Evolutionary conservation across 1,139 yeast genomes (phyloP), one percentile per base, ranked within the genome.

Genomic region (Kurtzmaniella natalensis): DNA sequence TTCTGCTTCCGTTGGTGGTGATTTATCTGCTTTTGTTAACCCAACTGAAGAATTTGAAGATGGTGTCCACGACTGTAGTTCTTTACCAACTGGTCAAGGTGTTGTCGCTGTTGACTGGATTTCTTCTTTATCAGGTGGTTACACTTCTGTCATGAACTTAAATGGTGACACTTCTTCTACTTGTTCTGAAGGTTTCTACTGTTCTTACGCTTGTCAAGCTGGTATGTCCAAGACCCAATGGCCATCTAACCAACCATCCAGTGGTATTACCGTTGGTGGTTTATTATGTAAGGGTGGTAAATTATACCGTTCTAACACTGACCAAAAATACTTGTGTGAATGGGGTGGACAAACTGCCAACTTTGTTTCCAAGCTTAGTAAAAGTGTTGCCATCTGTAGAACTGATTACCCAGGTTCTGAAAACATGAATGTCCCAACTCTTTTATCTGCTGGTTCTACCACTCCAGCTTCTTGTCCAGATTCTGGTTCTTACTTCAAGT

Each of bases 141-240:
- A 76, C 78, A 71, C 92, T 32, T 81, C 86, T 55, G 64, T 82
- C 47, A 78, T 79, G 68, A 76, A 76, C 55, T 58, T 68, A 50
- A 57, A 72, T 45, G 84, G 83, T 52, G 70, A 77, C 32, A 78
- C 87, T 40, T 80, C 86, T 40, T 72, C 82, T 40, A 55, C 68
- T 30, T 83, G 94, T 70, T 57, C 70, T 45, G 88, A 81, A 42
- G 92, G 88, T 40, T 72, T 75, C 51, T 81, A 81, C 72, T 83
- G 94, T 61, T 83, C 92, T 38, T 83, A 83, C 57, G 87, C 92
- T 43, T 83, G 94, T 65, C 89, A 82, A 64, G 76, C 92, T 38
- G 94, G 94, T 76, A 82, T 82, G 92, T 82, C 92, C 50, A 83
- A 83, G 70, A 82, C 92, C 39, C 94, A 83, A 67, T 83, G 88